phyloP scores from a whole-genome alignment of 805 yeast genomes.

The Gaillardinia entomophila region DNA sequence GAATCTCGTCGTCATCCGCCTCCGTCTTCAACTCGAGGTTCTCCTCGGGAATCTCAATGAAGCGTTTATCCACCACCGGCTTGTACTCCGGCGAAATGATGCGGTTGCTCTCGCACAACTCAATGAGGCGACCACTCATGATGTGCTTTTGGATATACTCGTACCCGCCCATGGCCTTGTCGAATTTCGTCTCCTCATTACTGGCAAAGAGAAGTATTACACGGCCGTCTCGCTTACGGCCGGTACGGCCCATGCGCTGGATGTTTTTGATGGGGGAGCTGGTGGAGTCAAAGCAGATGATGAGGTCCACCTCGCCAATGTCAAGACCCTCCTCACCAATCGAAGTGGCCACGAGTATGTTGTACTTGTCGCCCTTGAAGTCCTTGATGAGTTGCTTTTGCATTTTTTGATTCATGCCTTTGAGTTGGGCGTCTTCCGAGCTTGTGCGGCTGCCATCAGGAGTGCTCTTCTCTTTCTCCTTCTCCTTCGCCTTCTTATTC shows the following conservation, averaged over 20 bases:
- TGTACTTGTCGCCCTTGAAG: slow-evolving; percentile 68
- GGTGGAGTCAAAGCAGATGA: slow-evolving; percentile 89
- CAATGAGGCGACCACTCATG: slow-evolving; percentile 39
- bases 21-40: slow-evolving; percentile 51
- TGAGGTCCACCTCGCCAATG: slow-evolving; percentile 95
- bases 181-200: slow-evolving; percentile 73
- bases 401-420: slow-evolving; percentile 86
- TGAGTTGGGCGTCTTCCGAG: slow-evolving; percentile 69
- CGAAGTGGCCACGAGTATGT: slow-evolving; percentile 88
- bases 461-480: slow-evolving; percentile 15
- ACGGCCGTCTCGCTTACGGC: slow-evolving; percentile 86
- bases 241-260: slow-evolving; percentile 98
- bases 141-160: slow-evolving; percentile 69
- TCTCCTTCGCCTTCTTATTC: slow-evolving; percentile 20
- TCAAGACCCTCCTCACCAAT: slow-evolving; percentile 98
- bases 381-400: slow-evolving; percentile 74
- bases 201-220: slow-evolving; percentile 71
- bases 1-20: slow-evolving; percentile 61
- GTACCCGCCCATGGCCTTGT: slow-evolving; percentile 80
- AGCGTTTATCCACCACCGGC: slow-evolving; percentile 54
- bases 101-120: slow-evolving; percentile 49
- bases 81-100: slow-evolving; percentile 55
- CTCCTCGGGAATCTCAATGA: slow-evolving; percentile 66
- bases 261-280: slow-evolving; percentile 88
- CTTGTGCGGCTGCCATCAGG: slow-evolving; percentile 39